Percentiles rank a stretch among this genome's conserved stretches.
Evolutionary conservation across 371 early-diverging fungal genomes (phyloP).

Genomic region (Apophysomyces trapeziformis): DNA sequence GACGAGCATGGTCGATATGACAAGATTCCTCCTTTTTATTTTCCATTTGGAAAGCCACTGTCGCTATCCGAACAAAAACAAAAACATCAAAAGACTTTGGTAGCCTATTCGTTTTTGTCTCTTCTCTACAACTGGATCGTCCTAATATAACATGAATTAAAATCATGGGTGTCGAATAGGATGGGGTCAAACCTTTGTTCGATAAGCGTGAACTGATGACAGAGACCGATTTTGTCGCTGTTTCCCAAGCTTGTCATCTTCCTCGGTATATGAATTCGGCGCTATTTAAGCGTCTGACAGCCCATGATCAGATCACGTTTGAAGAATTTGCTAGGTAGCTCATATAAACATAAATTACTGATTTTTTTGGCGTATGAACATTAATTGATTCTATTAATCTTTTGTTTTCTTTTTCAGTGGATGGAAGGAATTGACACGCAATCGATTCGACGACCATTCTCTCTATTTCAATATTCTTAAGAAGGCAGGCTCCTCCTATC

Average conservation of each 20-base stretch:
- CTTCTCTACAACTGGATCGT: not conserved
- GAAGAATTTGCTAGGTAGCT: constrained; percentile 30
- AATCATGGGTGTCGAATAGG: constrained; percentile 11
- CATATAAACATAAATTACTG: not conserved
- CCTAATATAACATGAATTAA: too few species aligned
- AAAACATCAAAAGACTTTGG: constrained; percentile 32
- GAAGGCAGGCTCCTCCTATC: constrained; percentile 25
- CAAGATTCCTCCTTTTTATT: constrained; percentile 46
- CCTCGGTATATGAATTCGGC: constrained; percentile 67
- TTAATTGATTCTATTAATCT: too few species aligned
- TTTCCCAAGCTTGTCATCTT: constrained; percentile 60
- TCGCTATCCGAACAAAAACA: constrained; percentile 31
- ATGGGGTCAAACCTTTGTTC: constrained; percentile 31
- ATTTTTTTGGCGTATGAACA: too few species aligned
- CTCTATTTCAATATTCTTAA: constrained; percentile 46
- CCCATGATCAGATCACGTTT: constrained; percentile 27
- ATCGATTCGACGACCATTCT: constrained; percentile 47
- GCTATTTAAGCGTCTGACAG: constrained; percentile 55
- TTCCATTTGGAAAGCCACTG: constrained; percentile 44
- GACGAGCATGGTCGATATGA: not conserved
- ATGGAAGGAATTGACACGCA: constrained; percentile 36
- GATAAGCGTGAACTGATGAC: constrained; percentile 30
- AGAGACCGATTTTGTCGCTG: constrained; percentile 55
- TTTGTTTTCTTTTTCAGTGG: constrained; percentile 27
- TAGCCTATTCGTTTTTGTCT: constrained; percentile 16